Conservation (phyloP, 352 stramenopile species). For the Phytopythium delawarense region DNA sequence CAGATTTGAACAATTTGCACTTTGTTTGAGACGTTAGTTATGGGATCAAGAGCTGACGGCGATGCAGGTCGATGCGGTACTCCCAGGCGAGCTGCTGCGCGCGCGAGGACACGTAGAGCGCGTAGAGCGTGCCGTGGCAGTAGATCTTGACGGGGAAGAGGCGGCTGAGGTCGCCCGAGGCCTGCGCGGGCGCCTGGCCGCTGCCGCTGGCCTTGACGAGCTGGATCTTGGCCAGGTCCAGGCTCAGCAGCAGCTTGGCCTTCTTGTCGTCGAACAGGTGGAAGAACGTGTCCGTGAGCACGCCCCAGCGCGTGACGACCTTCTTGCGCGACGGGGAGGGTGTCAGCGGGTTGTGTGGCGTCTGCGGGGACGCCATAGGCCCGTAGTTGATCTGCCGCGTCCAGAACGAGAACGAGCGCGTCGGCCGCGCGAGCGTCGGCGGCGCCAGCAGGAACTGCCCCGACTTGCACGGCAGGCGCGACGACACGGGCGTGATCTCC, state of each 20-base stretch:
- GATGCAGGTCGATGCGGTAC: conserved; percentile 75
- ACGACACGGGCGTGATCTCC: conserved; percentile 51
- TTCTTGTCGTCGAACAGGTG: conserved; percentile 78
- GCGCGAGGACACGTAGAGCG: conserved; percentile 71
- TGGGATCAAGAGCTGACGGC: conserved; percentile 67
- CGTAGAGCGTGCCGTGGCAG: conserved; percentile 58
- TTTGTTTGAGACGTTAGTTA: conserved; percentile 8
- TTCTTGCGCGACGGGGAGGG: conserved; percentile 45
- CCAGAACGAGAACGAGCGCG: conserved; percentile 62
- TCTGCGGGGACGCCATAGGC: conserved; percentile 36
- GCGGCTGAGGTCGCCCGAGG: conserved; percentile 46
- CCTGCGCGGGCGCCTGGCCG: conserved; percentile 14
- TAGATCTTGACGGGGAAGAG: conserved; percentile 77
- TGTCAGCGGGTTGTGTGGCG: conserved; percentile 34
- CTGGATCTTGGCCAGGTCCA: conserved; percentile 79
- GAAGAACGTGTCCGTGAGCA: conserved; percentile 77
- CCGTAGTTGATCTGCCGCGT: conserved; percentile 41
- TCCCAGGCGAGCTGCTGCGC: conserved; percentile 77
- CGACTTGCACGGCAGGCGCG: conserved; percentile 59
- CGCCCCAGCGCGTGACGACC: conserved; percentile 67
- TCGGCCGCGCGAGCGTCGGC: conserved; percentile 29
- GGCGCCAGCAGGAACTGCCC: conserved; percentile 71
- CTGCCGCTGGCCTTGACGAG: conserved; percentile 45
- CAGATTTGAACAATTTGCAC: too few species aligned
- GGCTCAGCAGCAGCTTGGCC: conserved; percentile 57